Base-by-base conservation (phyloP, 2,329 filamentous ascomycete species). In the Stagonosporopsis rhizophila region DNA sequence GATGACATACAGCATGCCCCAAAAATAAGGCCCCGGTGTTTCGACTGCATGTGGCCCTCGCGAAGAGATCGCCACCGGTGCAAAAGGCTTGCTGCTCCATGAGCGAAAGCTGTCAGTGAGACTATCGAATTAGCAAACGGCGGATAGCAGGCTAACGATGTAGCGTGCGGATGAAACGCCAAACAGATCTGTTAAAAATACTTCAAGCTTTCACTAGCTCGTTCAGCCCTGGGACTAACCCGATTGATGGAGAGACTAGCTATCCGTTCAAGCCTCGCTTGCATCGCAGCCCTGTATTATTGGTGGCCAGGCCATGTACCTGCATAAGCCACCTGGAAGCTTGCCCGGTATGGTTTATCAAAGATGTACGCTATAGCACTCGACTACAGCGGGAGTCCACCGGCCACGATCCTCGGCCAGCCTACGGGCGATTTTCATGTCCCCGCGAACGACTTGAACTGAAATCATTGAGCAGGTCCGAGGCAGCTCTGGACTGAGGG, bases 91-190 rank as follows among this genome's bases (percentile, higher is more conserved):
- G 15, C 25, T 47, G 15, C 25, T 32, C 17, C 22, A 41, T 19
- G 38, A 42, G 38, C 25, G 27, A 42, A 51, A 44, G 42, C 28
- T 45, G 52, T 32, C 39, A 49, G 27, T 34, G 23, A 8, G 15
- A 55, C 53, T 64, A 64, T 62, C 38, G 59, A 58, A 40, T 56
- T 56, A 47, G 46, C 45, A 56, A 62, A 59, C 59, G 52, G 52
- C 50, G 52, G 54, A 25, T 52, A 23, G 38, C 6, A 23, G 30
- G 25, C 57, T 60, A 62, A n/a, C 14, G 2, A 11, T 12, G 30
- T 58, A 56, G 60, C 34, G 46, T 44, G 15, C 4, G 39, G 22
- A 8, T 52, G 50, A 56, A 62, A 56, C 55, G 12, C 22, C 32
- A 57, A 22, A 52, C 12, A 52, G 40, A 28, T 45, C 22, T 39